These are phyloP conservation scores for Metahyphopichia silvanorum DNA, from an alignment of 805 yeast genomes.

Conservation along the genomic window DNA sequence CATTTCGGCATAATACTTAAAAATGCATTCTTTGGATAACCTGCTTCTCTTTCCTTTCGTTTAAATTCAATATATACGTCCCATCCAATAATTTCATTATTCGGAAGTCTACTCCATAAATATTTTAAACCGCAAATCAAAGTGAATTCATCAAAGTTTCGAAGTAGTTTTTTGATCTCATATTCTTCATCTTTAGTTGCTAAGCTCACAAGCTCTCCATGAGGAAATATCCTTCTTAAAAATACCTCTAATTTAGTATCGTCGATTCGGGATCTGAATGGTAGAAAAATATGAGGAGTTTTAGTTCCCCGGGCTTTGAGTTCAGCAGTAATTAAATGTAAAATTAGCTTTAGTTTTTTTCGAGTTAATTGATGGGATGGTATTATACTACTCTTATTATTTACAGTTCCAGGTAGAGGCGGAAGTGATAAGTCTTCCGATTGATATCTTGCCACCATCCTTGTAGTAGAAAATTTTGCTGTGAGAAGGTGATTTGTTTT, in stretches of 20 bases:
- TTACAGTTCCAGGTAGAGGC: too few relatives aligned
- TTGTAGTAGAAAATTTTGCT: too few relatives aligned
- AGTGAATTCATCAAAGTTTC: constrained; percentile 59
- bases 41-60: constrained; percentile 58
- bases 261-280: constrained; percentile 69
- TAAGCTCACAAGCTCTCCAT: constrained; percentile 42
- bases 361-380: constrained; percentile 50
- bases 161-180: constrained; percentile 39
- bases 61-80: constrained; percentile 71
- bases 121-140: constrained; percentile 74
- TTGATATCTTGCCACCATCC: too few relatives aligned
- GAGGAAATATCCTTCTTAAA: constrained; percentile 55
- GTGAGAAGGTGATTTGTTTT: too few relatives aligned
- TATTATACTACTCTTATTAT: too few relatives aligned
- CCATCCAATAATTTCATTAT: constrained; percentile 82
- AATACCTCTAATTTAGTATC: constrained; percentile 59
- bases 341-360: constrained; percentile 60
- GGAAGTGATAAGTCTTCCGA: too few relatives aligned
- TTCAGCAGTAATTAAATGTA: constrained; percentile 70
- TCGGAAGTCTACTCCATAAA: constrained; percentile 83
- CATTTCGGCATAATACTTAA: constrained; percentile 82
- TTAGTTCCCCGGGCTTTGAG: constrained; percentile 67
- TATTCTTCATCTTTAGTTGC: constrained; percentile 26
- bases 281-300: constrained; percentile 71
- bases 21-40: constrained; percentile 71